Conservation (phyloP, 345 rosid genomes). For the Euphorbia peplus region DNA sequence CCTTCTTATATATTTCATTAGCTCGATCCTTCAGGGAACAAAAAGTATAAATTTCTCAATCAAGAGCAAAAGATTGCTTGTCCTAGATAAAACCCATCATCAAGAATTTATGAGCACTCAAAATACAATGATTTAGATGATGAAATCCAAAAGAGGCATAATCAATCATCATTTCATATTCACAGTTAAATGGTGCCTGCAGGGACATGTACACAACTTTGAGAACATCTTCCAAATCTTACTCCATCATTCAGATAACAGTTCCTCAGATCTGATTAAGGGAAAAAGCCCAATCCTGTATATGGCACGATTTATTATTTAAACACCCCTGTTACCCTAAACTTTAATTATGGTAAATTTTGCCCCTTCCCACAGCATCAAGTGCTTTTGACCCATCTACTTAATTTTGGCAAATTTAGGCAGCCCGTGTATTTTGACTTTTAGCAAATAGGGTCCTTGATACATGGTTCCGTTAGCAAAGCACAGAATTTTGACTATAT, state of each 20-base stretch:
- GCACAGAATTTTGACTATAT: too few species aligned
- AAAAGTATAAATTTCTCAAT: not conserved
- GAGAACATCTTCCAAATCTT: not conserved
- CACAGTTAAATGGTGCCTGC: not conserved
- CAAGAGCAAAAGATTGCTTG: slow-evolving; percentile 2
- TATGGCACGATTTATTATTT: not conserved
- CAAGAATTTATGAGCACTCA: not conserved
- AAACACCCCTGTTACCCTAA: not conserved
- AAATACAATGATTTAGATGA: not conserved
- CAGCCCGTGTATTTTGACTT: not conserved
- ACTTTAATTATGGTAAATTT: not conserved
- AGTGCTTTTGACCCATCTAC: not conserved
- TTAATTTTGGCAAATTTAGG: not conserved
- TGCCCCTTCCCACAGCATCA: not conserved
- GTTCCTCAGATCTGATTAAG: not conserved
- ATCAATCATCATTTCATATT: not conserved
- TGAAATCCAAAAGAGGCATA: too few species aligned
- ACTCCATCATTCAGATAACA: not conserved
- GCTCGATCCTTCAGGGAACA: slow-evolving; percentile 42
- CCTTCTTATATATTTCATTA: slow-evolving; percentile 51
- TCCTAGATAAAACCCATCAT: not conserved
- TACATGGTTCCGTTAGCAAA: not conserved
- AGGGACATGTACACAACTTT: not conserved
- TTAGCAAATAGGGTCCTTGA: not conserved
- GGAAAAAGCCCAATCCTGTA: not conserved